These are phyloP conservation scores for Picea glauca DNA, from an alignment of 75 land plant species.

Conservation along the genomic window DNA sequence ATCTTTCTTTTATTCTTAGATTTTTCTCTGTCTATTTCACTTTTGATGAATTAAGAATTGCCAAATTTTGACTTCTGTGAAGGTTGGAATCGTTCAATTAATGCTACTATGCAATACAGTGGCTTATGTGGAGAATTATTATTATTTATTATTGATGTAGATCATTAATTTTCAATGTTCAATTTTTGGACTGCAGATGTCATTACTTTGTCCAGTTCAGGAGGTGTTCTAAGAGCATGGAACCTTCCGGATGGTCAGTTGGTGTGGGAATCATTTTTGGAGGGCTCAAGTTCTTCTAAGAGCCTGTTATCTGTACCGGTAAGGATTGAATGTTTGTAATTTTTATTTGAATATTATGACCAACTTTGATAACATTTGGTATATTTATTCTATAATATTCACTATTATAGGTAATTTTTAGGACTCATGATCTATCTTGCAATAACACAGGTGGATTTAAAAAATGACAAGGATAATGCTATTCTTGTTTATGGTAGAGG, in stretches of 20 bases:
- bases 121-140: background rate
- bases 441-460: conserved; percentile 36
- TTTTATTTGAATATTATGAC: background rate
- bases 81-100: background rate
- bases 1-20: no score
- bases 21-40: no score
- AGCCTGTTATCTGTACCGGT: conserved; percentile 57
- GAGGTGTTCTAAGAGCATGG: conserved; percentile 88
- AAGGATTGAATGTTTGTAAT: conserved; percentile 11
- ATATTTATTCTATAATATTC: no score
- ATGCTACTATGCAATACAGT: background rate
- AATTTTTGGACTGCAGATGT: conserved; percentile 62
- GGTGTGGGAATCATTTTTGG: conserved; percentile 76
- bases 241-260: conserved; percentile 97
- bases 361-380: no score
- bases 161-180: background rate
- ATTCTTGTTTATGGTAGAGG: conserved; percentile 57
- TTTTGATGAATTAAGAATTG: no score
- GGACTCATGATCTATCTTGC: background rate
- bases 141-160: background rate
- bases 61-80: background rate
- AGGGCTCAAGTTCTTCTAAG: conserved; percentile 40
- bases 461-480: conserved; percentile 46
- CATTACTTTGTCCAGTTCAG: conserved; percentile 74
- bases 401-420: background rate